Percentiles rank a stretch among this genome's conserved stretches.
Evolutionary conservation across 1,284 basidiomycete species (phyloP).

Genomic region (Ceratobasidium sp.): DNA sequence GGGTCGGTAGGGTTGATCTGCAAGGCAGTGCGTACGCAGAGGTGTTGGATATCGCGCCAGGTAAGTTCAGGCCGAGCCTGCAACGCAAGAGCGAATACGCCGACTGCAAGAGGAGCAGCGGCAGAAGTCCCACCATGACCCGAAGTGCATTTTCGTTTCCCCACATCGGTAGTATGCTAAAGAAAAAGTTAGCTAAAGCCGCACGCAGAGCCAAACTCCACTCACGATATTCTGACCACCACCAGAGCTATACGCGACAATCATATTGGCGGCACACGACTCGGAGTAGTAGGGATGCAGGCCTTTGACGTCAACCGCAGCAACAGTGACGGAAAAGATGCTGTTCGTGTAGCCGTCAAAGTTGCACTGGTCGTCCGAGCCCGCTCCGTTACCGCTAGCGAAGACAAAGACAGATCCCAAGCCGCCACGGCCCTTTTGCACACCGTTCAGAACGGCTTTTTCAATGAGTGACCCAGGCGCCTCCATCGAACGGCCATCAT

Average conservation of each 20-base stretch:
- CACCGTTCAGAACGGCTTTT: slow-evolving; percentile 94
- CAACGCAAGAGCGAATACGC: slow-evolving; percentile 88
- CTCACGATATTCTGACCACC: slow-evolving; percentile 90
- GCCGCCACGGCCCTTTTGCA: slow-evolving; percentile 89
- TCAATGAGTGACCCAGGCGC: slow-evolving; percentile 91
- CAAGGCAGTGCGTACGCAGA: slow-evolving; percentile 83
- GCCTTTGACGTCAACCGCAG: slow-evolving; percentile 92
- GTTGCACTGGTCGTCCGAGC: slow-evolving; percentile 95
- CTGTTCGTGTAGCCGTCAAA: slow-evolving; percentile 99
- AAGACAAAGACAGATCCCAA: slow-evolving; percentile 97
- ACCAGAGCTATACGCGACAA: slow-evolving; percentile 97
- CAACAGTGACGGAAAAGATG: slow-evolving; percentile 96
- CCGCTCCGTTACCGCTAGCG: slow-evolving; percentile 96
- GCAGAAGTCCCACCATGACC: slow-evolving; percentile 97
- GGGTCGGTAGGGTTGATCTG: slow-evolving; percentile 89
- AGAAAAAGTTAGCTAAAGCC: slow-evolving; percentile 41
- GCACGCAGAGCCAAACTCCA: slow-evolving; percentile 45
- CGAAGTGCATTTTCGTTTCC: slow-evolving; percentile 83
- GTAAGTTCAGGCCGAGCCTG: slow-evolving; percentile 89
- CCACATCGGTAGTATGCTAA: slow-evolving; percentile 94
- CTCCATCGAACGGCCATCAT: slow-evolving; percentile 96
- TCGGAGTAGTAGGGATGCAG: slow-evolving; percentile 98
- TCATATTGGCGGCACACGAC: slow-evolving; percentile 94
- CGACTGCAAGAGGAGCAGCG: slow-evolving; percentile 94
- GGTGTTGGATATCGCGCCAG: slow-evolving; percentile 97